phyloP scores from a whole-genome alignment of 202 grass and related monocot species.

The Sporobolus alterniflorus region DNA sequence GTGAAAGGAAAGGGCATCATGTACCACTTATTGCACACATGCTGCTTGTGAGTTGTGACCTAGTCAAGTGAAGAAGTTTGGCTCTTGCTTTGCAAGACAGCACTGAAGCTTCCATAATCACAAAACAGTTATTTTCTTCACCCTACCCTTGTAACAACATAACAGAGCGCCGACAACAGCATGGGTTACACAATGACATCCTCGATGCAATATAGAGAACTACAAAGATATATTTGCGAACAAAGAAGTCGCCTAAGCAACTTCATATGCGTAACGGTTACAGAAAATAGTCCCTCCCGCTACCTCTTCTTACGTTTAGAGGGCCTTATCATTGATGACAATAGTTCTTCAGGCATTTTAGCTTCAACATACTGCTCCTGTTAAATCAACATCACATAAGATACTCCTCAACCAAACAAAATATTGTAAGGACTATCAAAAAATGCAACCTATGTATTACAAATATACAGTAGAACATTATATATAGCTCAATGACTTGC shows the following conservation, averaged over 20 bases:
- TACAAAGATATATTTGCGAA: not conserved
- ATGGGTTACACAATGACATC: not conserved
- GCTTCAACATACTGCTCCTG: slow-evolving; percentile 66
- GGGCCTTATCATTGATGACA: slow-evolving; percentile 18
- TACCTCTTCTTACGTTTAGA: slow-evolving; percentile 75
- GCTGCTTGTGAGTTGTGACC: too few relatives aligned
- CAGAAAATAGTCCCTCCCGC: not conserved
- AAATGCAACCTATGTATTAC: not conserved
- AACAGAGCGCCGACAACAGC: not conserved
- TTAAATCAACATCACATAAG: not conserved
- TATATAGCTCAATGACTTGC: not conserved
- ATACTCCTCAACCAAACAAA: not conserved
- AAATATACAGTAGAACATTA: not conserved
- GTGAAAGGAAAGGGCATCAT: too few relatives aligned
- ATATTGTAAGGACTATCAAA: not conserved
- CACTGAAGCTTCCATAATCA: too few relatives aligned
- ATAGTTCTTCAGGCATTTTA: slow-evolving; percentile 58
- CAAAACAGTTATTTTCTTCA: too few relatives aligned
- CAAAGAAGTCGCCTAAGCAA: not conserved
- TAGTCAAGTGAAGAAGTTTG: too few relatives aligned
- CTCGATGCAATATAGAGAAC: too few relatives aligned
- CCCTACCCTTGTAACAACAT: not conserved
- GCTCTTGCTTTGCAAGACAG: too few relatives aligned
- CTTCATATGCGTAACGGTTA: not conserved
- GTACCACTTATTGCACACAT: too few relatives aligned